Base-by-base conservation (phyloP, 805 yeast genomes). In the Clavispora fructus region DNA sequence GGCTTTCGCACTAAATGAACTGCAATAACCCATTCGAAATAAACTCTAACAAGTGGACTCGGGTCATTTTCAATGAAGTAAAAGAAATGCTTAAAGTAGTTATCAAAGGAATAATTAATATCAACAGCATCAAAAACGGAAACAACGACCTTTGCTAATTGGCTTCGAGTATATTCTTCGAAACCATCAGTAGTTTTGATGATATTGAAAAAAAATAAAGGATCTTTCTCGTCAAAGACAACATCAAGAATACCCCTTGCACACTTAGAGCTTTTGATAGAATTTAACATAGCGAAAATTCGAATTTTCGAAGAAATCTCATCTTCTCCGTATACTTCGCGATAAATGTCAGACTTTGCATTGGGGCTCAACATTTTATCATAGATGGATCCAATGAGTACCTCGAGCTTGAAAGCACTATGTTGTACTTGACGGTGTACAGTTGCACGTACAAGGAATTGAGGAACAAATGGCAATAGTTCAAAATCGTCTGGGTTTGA, bases 11-110 rank as follows among this genome's bases (percentile, higher is more conserved):
- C 49, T 40, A 80, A 59, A 17, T 72, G 65, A 13, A 68, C 63
- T 0, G 87, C 76, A 35, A 84, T 63, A 12, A 83, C 68, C 96
- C 96, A 91, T 58, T 91, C 97, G 45, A 87, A 64, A 56, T 85
- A 87, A 2, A 77, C 66, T 46, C 97, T 75, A 6, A 80, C 86
- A 40, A 82, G 67, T 0, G 97, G 97, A 51, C 94, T 85, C 12
- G 87, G 79, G 51, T 92, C 98, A 2, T 68, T 63, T 12, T 59
- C 72, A 7, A 70, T 54, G 28, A 67, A 44, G 1, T 48, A 41
- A 37, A 74, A 68, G 11, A 87, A 66, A 0, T 44, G 42, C 0
- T 62, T 50, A 8, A 78, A 58, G 35, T 59, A 52, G 11, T 43
- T 35, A 3, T 39, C 35, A 10, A 27, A 25, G 1, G 41, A 38